phyloP scores from a whole-genome alignment of 1,139 yeast species.

The Debaryomyces subglobosus region DNA sequence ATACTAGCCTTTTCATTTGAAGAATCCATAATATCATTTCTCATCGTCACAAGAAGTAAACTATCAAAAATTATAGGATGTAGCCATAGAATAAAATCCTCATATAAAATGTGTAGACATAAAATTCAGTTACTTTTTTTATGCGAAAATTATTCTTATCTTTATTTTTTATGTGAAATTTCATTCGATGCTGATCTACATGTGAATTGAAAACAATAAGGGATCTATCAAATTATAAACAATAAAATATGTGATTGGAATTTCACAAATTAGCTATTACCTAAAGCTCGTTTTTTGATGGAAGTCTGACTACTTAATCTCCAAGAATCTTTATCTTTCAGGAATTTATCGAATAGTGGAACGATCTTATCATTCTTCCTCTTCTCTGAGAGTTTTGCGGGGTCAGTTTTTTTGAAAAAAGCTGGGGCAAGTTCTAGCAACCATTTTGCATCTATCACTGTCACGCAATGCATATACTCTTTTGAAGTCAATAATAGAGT shows the following conservation, averaged over 20 bases:
- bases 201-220: background rate
- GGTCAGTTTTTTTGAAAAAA: constrained; percentile 69
- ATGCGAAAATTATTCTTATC: background rate
- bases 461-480: constrained; percentile 91
- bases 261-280: constrained; percentile 14
- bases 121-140: background rate
- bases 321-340: constrained; percentile 51
- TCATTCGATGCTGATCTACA: background rate
- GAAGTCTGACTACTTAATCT: constrained; percentile 42
- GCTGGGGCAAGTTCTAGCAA: constrained; percentile 83
- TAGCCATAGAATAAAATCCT: background rate
- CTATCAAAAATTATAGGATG: background rate
- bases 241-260: background rate
- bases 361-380: constrained; percentile 54
- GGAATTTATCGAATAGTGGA: constrained; percentile 63
- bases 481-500: constrained; percentile 77
- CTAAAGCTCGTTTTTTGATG: constrained; percentile 35
- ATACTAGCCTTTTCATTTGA: constrained; percentile 31
- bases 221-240: background rate
- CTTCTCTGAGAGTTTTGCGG: constrained; percentile 31
- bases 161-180: background rate
- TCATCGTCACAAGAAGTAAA: background rate
- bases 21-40: background rate
- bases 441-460: constrained; percentile 85
- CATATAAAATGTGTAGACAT: background rate